A percentile compares a stretch with the other conserved stretches of the same genome.
These are phyloP conservation scores for Cucurbita ficifolia DNA, from an alignment of 306 rosid species.

Conservation along the genomic window DNA sequence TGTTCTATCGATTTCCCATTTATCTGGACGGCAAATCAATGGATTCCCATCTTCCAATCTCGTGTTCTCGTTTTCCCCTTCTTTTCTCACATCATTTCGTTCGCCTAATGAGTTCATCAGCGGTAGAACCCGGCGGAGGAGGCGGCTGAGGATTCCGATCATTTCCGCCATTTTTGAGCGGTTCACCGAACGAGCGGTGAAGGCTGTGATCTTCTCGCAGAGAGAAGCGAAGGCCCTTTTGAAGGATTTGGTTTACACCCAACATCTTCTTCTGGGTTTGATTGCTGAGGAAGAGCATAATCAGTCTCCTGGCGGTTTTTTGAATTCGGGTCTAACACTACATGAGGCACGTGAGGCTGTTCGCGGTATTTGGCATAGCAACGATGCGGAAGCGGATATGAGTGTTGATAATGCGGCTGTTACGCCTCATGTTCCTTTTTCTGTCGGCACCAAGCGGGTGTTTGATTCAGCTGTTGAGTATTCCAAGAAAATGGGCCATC, in stretches of 20 bases:
- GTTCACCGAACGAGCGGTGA: constrained; percentile 71
- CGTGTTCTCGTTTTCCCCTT: not conserved
- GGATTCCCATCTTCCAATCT: not conserved
- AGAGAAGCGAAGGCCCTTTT: constrained; percentile 56
- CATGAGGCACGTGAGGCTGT: constrained; percentile 53
- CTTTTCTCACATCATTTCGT: not conserved
- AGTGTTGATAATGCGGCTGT: not conserved
- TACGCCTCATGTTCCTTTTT: constrained; percentile 32
- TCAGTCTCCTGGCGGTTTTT: constrained; percentile 32
- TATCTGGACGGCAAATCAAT: not conserved
- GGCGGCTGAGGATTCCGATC: constrained; percentile 9
- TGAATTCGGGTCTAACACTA: constrained; percentile 42
- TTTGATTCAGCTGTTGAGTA: constrained; percentile 68
- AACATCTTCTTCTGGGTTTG: constrained; percentile 71
- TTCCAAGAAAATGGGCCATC: constrained; percentile 46
- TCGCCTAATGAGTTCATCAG: not conserved
- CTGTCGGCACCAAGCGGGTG: constrained; percentile 51
- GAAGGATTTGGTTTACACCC: constrained; percentile 41
- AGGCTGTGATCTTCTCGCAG: constrained; percentile 51
- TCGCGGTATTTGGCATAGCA: constrained; percentile 25
- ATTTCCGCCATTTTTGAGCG: constrained; percentile 46
- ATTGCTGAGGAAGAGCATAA: constrained; percentile 43
- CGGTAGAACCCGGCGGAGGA: not conserved
- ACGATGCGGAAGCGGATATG: not conserved
- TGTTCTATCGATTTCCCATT: not conserved